These are phyloP conservation scores for Fomitopsis betulina DNA, from an alignment of 1,284 basidiomycete species.

Conservation along the genomic window DNA sequence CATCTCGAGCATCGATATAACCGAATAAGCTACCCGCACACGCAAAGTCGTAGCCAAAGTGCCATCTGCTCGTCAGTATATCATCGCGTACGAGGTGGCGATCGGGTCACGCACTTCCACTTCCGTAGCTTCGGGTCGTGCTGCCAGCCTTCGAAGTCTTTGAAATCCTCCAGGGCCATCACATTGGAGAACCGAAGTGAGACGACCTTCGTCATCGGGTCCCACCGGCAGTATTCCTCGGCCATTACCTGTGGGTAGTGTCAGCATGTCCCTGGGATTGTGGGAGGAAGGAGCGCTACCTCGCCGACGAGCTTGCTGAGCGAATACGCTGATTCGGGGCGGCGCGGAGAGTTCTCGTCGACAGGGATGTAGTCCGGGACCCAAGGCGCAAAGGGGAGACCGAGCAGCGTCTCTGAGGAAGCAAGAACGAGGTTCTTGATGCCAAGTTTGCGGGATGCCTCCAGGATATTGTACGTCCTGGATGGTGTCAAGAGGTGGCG, in stretches of 20 bases:
- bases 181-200: conserved; percentile 9
- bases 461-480: conserved; percentile 10
- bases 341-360: conserved; percentile 10
- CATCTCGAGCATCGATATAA: conserved; percentile 9
- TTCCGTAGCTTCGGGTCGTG: conserved; percentile 4
- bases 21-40: conserved; percentile 5
- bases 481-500: background rate
- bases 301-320: conserved; percentile 11
- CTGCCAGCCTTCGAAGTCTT: conserved; percentile 8
- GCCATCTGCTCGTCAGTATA: background rate
- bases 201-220: conserved; percentile 7
- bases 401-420: conserved; percentile 10
- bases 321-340: conserved; percentile 8
- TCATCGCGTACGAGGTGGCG: background rate
- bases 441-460: conserved; percentile 9
- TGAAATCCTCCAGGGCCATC: conserved; percentile 4
- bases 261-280: background rate
- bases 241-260: conserved; percentile 3
- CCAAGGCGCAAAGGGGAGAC: conserved; percentile 8
- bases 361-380: conserved; percentile 8
- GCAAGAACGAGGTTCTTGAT: conserved; percentile 11
- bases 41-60: background rate
- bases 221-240: conserved; percentile 7
- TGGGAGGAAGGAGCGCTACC: background rate
- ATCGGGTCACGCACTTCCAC: conserved; percentile 4